A percentile compares a stretch with the other conserved stretches of the same genome.
Conservation (phyloP, 768 basidiomycete genomes). For the Xerocomellus intermedius region DNA sequence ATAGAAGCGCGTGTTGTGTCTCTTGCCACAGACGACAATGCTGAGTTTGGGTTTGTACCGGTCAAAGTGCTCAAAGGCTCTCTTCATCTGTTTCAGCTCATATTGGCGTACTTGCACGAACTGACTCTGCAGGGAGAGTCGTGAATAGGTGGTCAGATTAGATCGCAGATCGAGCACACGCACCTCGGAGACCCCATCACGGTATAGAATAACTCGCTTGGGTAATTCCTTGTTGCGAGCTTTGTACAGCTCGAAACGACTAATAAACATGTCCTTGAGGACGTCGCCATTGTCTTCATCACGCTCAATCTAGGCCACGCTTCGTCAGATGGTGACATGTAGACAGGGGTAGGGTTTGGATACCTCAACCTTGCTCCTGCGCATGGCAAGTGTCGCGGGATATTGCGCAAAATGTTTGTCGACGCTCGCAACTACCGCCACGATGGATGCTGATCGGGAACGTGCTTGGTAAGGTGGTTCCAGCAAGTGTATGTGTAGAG, state of each 20-base stretch:
- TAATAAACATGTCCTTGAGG: constrained; percentile 46
- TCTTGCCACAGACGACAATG: constrained; percentile 55
- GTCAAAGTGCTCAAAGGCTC: constrained; percentile 41
- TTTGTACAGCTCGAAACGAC: constrained; percentile 41
- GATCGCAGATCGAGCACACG: constrained; percentile 3
- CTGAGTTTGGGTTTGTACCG: constrained; percentile 47
- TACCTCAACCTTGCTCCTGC: constrained; percentile 66
- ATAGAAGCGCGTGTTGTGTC: constrained; percentile 57
- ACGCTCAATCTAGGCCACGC: background rate
- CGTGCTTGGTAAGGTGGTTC: background rate
- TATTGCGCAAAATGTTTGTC: constrained; percentile 48
- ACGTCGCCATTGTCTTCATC: constrained; percentile 35
- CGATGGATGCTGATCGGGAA: constrained; percentile 40
- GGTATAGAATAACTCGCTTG: constrained; percentile 45
- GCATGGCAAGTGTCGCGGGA: constrained; percentile 46
- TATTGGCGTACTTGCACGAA: constrained; percentile 42
- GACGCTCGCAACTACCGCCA: constrained; percentile 52
- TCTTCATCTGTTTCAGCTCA: constrained; percentile 41
- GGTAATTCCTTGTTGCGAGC: constrained; percentile 38
- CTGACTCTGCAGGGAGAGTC: constrained; percentile 38
- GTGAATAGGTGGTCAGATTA: background rate
- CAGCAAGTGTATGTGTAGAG: background rate
- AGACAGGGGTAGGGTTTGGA: background rate
- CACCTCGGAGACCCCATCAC: constrained; percentile 82
- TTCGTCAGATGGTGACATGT: background rate